Evolutionary conservation across 73 alveolate species (phyloP).

Genomic region (Paramecium caudatum): DNA sequence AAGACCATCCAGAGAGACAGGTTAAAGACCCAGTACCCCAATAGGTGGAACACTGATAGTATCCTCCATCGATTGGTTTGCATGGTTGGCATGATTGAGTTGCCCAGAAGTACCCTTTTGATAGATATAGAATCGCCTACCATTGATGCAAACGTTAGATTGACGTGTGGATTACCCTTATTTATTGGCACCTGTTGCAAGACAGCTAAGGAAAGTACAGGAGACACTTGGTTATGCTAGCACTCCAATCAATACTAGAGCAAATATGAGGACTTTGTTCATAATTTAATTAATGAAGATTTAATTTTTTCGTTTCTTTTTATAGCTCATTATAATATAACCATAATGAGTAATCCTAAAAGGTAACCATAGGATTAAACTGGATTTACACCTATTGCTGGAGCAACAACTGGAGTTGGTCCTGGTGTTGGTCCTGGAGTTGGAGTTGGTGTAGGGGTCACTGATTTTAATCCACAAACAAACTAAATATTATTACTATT

Average conservation of each 20-base stretch:
- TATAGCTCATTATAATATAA: too few relatives aligned
- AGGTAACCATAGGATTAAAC: too few relatives aligned
- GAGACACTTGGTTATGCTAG: not conserved
- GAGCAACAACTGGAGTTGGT: not conserved
- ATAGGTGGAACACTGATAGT: not conserved
- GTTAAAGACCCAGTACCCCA: slow-evolving; percentile 21
- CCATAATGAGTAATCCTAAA: too few relatives aligned
- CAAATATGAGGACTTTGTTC: slow-evolving; percentile 30
- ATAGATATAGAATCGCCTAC: slow-evolving; percentile 27
- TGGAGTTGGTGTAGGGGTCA: not conserved
- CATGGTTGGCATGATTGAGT: slow-evolving; percentile 43
- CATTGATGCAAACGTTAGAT: not conserved
- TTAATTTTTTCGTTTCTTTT: not conserved
- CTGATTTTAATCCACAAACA: slow-evolving; percentile 35
- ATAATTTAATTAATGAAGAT: slow-evolving; percentile 20
- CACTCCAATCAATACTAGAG: not conserved
- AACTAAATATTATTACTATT: not conserved
- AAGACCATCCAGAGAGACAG: slow-evolving; percentile 31
- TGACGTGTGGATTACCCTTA: slow-evolving; percentile 12
- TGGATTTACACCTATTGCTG: too few relatives aligned
- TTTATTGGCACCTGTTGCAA: not conserved
- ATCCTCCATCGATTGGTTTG: slow-evolving; percentile 29
- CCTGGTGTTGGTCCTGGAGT: not conserved
- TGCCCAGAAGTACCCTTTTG: slow-evolving; percentile 49
- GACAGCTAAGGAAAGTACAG: slow-evolving; percentile 8